phyloP scores from a whole-genome alignment of 2,329 filamentous ascomycete genomes.

The Dryadomyces quercivorus region DNA sequence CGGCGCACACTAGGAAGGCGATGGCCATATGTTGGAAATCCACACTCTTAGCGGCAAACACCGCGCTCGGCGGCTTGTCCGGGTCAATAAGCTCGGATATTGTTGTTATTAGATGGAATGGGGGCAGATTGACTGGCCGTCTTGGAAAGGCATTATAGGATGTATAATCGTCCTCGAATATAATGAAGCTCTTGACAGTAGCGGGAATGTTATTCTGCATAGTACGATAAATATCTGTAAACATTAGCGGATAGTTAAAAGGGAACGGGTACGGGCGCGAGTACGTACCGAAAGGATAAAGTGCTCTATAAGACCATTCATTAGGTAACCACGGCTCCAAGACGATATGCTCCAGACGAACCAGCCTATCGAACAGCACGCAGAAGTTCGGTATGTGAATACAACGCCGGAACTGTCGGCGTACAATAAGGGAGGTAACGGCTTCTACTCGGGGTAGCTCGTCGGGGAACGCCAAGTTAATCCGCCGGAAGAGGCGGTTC shows the following conservation, averaged over 20 bases:
- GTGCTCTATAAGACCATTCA: not conserved
- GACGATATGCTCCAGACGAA: constrained; percentile 16
- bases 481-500: constrained; percentile 15
- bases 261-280: not conserved
- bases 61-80: constrained; percentile 2
- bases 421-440: constrained; percentile 20
- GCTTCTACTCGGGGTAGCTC: constrained; percentile 15
- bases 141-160: constrained; percentile 1
- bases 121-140: not conserved
- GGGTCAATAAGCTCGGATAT: no score
- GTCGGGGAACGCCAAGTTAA: constrained; percentile 6
- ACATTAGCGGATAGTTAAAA: not conserved
- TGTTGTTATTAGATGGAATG: not conserved
- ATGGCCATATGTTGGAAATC: constrained; percentile 17
- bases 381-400: constrained; percentile 10
- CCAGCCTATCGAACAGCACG: constrained; percentile 14
- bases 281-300: not conserved
- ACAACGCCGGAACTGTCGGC: constrained; percentile 21
- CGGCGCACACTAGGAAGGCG: constrained; percentile 18
- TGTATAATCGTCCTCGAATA: constrained; percentile 5
- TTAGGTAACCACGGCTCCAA: constrained; percentile 20
- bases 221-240: not conserved
- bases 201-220: not conserved
- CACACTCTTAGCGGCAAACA: constrained; percentile 17
- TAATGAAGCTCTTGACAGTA: constrained; percentile 2